Evolutionary conservation across 192 early-diverging fungal genomes (phyloP).

Genomic region (Chytriomyces hyalinus): DNA sequence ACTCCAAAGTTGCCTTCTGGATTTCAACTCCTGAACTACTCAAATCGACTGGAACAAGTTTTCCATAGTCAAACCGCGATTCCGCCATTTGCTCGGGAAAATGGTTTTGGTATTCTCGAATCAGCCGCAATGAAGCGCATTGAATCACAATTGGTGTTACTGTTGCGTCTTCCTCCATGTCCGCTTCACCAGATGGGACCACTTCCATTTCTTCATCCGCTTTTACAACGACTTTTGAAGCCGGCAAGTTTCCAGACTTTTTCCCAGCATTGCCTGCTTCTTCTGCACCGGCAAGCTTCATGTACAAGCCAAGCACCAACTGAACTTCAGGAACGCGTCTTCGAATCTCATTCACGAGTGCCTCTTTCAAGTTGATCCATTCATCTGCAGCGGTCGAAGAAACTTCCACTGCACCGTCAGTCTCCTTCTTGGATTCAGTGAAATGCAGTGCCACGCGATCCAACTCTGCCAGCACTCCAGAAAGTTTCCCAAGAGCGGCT

Average conservation of each 20-base stretch:
- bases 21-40: slow-evolving; percentile 31
- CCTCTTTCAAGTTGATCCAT: slow-evolving; percentile 28
- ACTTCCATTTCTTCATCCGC: slow-evolving; percentile 10
- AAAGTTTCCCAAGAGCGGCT: slow-evolving; percentile 66
- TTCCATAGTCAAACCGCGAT: slow-evolving; percentile 73
- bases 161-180: slow-evolving; percentile 50
- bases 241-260: slow-evolving; percentile 26
- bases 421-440: neutral
- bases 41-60: slow-evolving; percentile 72
- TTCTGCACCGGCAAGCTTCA: slow-evolving; percentile 37
- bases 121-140: slow-evolving; percentile 61
- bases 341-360: slow-evolving; percentile 60
- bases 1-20: slow-evolving; percentile 58
- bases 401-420: neutral
- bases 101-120: slow-evolving; percentile 70
- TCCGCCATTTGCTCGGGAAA: slow-evolving; percentile 71
- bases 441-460: slow-evolving; percentile 3
- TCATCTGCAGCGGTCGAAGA: slow-evolving; percentile 1
- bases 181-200: slow-evolving; percentile 18
- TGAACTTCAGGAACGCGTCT: slow-evolving; percentile 75
- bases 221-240: slow-evolving; percentile 6
- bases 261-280: neutral
- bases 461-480: slow-evolving; percentile 13
- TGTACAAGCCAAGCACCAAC: slow-evolving; percentile 56
- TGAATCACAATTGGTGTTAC: slow-evolving; percentile 54